Evolutionary conservation across 2,329 filamentous ascomycete species (phyloP), one percentile per base, ranked within the genome.

Genomic region (Verticillium nonalfalfae): DNA sequence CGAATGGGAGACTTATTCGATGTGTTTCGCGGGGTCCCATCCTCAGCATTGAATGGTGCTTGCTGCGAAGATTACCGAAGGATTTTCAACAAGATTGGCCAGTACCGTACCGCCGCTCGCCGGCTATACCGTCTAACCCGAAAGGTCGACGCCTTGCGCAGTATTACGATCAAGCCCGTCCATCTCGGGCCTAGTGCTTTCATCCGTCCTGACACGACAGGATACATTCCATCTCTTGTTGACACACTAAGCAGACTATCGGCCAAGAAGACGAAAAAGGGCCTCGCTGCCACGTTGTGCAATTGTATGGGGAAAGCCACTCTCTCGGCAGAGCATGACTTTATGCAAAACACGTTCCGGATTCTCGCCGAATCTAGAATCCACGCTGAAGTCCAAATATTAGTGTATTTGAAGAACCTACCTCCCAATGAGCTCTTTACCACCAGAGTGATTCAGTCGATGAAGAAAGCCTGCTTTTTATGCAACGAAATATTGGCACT

Each of bases 1-100:
- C 66, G 65, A 18, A 58, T 64, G 0, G 62, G 60, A 34, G 59
- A 63, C 9, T 69, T 75, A 45, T 64, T 68, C 5, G 59, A 68
- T 15, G 35, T 33, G 4, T 45, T 63, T 7, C 68, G 52, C 52
- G 14, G 26, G 14, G 36, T 21, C 39, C 56, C 13, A 18, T 26
- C 56, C n/a, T 26, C 33, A 18, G 9, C 7, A 13, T 38, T 73
- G 63, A 38, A 59, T 7, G 60, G 63, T 0, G 56, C 13, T 7
- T 40, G 52, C 13, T 65, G 59, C 54, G 26, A 26, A 10, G 71
- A 66, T 54, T 60, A 76, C 0, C 26, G 71, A 6, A 74, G 74
- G 15, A 73, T 71, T 26, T 65, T 79, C 1, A 57, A 18, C 1
- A 78, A 77, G 61, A 69, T 79, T 1, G 69, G 74, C 15, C 68